Conservation (phyloP, 129 eudicot genomes). For the Flaveria ramosissima region DNA sequence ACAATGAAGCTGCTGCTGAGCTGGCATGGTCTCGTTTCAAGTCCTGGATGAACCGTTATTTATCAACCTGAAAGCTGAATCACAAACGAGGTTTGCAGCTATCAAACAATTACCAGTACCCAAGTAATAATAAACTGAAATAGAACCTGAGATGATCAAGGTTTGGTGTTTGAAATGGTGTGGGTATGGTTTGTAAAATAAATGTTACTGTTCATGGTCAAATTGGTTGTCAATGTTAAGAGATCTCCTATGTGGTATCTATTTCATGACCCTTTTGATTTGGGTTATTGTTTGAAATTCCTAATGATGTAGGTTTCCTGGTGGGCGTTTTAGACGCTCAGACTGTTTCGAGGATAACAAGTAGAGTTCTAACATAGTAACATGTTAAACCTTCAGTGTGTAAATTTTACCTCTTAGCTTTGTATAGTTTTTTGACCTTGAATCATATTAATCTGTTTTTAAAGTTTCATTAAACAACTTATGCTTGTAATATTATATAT, state of each 20-base stretch:
- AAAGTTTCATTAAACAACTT: not conserved
- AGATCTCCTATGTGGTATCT: conserved; percentile 18
- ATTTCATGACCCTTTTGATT: not conserved
- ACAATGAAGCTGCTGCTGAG: conserved; percentile 63
- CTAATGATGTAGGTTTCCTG: not conserved
- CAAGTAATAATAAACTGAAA: conserved; percentile 15
- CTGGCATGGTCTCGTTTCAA: conserved; percentile 90
- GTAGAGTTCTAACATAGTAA: not conserved
- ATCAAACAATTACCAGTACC: not conserved
- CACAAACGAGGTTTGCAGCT: not conserved
- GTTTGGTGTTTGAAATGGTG: not conserved
- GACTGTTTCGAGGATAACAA: not conserved
- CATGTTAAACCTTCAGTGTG: not conserved
- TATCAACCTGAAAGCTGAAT: conserved; percentile 42
- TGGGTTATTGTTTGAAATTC: not conserved
- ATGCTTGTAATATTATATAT: too few relatives aligned
- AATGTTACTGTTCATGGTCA: not conserved
- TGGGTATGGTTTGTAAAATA: conserved; percentile 21
- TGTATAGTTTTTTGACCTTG: not conserved
- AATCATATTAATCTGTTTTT: not conserved
- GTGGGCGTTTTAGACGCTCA: not conserved
- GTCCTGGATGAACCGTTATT: conserved; percentile 68
- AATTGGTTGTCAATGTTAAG: conserved; percentile 14
- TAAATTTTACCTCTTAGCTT: not conserved
- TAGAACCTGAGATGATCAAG: conserved; percentile 11